phyloP scores from a whole-genome alignment of 495 filamentous ascomycete genomes.

The Xylaria telfairii region DNA sequence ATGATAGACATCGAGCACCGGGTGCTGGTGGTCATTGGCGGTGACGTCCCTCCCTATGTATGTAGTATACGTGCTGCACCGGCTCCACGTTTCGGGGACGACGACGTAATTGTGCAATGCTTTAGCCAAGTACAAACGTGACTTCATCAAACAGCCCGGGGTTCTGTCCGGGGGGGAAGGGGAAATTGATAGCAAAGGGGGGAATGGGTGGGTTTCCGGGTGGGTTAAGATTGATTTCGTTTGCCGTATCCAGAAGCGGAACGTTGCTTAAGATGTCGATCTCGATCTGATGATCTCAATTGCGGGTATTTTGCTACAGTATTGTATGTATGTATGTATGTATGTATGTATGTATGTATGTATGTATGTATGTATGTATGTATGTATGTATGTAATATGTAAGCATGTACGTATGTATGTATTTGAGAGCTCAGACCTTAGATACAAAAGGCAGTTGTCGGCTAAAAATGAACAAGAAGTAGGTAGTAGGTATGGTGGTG shows the following conservation, averaged over 20 bases:
- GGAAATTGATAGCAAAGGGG: conserved; percentile 12
- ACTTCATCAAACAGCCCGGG: conserved; percentile 16
- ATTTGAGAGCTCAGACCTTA: too few species aligned
- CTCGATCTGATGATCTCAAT: conserved; percentile 43
- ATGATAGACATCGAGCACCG: background rate
- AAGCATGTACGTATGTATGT: too few species aligned
- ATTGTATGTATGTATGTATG: too few species aligned
- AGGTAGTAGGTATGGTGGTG: background rate
- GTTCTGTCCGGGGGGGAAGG: background rate
- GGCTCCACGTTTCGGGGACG: conserved; percentile 12
- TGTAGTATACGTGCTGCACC: background rate
- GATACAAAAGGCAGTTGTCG: background rate
- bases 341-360: too few species aligned
- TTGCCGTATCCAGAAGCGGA: conserved; percentile 27
- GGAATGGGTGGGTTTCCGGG: conserved; percentile 29
- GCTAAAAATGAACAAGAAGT: background rate
- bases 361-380: too few species aligned
- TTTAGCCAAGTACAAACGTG: background rate
- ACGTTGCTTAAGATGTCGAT: conserved; percentile 33
- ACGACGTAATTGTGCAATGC: conserved; percentile 15
- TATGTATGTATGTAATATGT: too few species aligned
- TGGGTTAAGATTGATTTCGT: conserved; percentile 19
- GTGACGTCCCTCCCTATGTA: background rate
- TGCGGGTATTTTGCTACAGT: conserved; percentile 27
- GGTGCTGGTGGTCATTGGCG: background rate